Percentiles rank a stretch among this genome's conserved stretches.
Evolutionary conservation across 2,329 filamentous ascomycete genomes (phyloP).

Genomic region (Colletotrichum salicis): DNA sequence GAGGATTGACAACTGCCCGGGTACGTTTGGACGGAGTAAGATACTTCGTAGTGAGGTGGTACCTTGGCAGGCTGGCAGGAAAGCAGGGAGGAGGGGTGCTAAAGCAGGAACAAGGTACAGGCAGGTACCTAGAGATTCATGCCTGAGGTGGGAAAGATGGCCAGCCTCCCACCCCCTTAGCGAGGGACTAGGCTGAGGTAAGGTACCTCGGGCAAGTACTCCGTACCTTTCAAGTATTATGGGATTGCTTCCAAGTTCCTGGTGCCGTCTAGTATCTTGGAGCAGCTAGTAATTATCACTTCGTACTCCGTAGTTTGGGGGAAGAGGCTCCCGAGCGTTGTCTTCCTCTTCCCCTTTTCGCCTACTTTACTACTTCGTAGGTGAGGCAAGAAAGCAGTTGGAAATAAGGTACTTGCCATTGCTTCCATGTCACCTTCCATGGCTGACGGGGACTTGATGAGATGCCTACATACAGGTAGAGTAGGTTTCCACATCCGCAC

Average conservation of each 20-base stretch:
- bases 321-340: neutral
- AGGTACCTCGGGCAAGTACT: neutral
- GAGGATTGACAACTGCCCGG: neutral
- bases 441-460: neutral
- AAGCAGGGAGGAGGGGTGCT: slow-evolving; percentile 2
- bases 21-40: neutral
- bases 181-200: neutral
- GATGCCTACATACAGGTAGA: too few relatives aligned
- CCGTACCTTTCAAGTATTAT: neutral
- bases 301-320: too few relatives aligned
- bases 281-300: too few relatives aligned
- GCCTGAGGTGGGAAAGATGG: neutral
- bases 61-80: neutral
- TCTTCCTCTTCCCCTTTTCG: neutral
- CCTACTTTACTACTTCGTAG: neutral
- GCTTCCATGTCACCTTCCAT: neutral
- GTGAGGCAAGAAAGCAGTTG: neutral
- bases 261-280: too few relatives aligned
- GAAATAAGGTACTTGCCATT: neutral
- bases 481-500: too few relatives aligned
- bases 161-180: neutral
- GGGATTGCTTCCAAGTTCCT: neutral
- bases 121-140: neutral
- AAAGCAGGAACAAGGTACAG: slow-evolving; percentile 27
- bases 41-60: neutral